Percentiles rank a stretch among this genome's conserved stretches.
These are phyloP conservation scores for Thecaphora frezii DNA, from an alignment of 1,284 basidiomycete genomes.

Conservation along the genomic window DNA sequence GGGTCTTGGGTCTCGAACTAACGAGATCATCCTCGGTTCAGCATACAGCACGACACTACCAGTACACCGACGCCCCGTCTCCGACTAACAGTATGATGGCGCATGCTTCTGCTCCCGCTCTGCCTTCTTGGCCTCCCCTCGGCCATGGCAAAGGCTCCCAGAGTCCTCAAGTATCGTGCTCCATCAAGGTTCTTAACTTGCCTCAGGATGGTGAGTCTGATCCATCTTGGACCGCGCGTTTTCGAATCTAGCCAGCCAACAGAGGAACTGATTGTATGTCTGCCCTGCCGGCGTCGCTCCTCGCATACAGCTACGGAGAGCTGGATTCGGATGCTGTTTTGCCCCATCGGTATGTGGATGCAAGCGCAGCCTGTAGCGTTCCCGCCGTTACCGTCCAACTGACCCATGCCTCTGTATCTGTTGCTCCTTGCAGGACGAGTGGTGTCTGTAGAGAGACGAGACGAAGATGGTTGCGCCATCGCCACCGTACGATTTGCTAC, in stretches of 20 bases:
- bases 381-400: too few species aligned
- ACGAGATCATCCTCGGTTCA: too few species aligned
- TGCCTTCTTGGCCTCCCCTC: background rate
- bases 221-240: too few species aligned
- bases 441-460: background rate
- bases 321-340: constrained; percentile 15
- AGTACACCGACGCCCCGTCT: background rate
- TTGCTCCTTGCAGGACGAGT: background rate
- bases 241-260: too few species aligned
- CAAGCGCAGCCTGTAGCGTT: too few species aligned
- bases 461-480: background rate
- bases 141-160: background rate
- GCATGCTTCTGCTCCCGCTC: background rate
- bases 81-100: background rate
- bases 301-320: constrained; percentile 11
- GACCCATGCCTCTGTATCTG: too few species aligned
- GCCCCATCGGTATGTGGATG: constrained; percentile 17
- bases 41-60: background rate
- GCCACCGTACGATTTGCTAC: constrained; percentile 12
- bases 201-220: background rate
- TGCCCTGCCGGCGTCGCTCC: background rate
- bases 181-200: background rate
- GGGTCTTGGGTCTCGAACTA: too few species aligned
- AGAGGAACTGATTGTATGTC: background rate
- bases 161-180: background rate